Evolutionary conservation across 352 stramenopile genomes (phyloP).

Genomic region (Phytophthora sp.): DNA sequence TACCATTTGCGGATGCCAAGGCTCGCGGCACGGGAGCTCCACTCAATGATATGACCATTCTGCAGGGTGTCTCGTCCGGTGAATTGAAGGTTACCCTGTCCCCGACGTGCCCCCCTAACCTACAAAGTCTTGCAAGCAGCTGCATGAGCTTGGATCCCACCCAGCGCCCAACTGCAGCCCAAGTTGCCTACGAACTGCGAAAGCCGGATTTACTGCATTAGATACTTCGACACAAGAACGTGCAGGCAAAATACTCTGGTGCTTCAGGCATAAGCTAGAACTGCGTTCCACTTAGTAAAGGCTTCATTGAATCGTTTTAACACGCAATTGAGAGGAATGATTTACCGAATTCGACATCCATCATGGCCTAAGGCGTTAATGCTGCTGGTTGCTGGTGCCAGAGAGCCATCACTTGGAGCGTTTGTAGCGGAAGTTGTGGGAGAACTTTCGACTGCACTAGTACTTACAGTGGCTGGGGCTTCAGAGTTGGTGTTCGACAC

Average conservation of each 20-base stretch:
- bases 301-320: too few relatives aligned
- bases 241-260: neutral
- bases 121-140: constrained; percentile 51
- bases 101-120: constrained; percentile 44
- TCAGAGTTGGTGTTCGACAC: too few relatives aligned
- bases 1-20: constrained; percentile 62
- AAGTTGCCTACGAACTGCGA: constrained; percentile 70
- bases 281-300: too few relatives aligned
- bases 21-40: constrained; percentile 31
- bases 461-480: neutral
- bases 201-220: constrained; percentile 54
- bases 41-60: constrained; percentile 64
- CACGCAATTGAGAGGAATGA: neutral
- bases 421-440: neutral
- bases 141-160: constrained; percentile 62
- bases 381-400: neutral
- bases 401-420: neutral
- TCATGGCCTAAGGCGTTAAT: neutral
- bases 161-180: constrained; percentile 54
- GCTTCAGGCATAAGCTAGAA: neutral
- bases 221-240: neutral
- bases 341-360: neutral
- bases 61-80: constrained; percentile 59
- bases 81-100: constrained; percentile 48
- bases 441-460: neutral